Conservation (phyloP, 2,329 filamentous ascomycete species). For the Cyphellophora attinorum region DNA sequence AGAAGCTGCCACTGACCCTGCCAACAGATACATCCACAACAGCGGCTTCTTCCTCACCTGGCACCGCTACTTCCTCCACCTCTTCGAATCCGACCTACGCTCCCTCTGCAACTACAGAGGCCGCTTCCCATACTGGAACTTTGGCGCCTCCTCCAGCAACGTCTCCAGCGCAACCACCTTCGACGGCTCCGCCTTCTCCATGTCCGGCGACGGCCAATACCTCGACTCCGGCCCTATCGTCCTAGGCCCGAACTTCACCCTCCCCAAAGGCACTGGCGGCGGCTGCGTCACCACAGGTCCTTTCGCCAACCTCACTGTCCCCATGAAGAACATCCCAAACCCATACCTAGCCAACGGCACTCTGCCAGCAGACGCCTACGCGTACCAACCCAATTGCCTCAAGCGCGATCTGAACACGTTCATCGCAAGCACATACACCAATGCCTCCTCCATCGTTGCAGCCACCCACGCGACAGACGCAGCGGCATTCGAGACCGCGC, state of each 20-base stretch:
- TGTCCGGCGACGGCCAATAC: slow-evolving; percentile 22
- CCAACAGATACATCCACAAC: too few relatives aligned
- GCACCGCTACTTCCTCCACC: slow-evolving; percentile 35
- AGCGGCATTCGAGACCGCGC: slow-evolving; percentile 13
- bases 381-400: slow-evolving; percentile 17
- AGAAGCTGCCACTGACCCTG: too few relatives aligned
- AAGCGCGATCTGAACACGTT: slow-evolving; percentile 18
- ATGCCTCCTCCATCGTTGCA: slow-evolving; percentile 9
- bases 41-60: slow-evolving; percentile 31
- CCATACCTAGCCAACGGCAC: slow-evolving; percentile 10
- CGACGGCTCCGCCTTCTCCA: slow-evolving; percentile 28
- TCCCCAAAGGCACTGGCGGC: slow-evolving; percentile 19
- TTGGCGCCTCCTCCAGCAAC: slow-evolving; percentile 21
- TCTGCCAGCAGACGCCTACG: slow-evolving; percentile 14
- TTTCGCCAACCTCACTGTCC: slow-evolving; percentile 17
- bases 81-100: slow-evolving; percentile 34
- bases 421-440: slow-evolving; percentile 17
- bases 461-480: slow-evolving; percentile 16
- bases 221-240: slow-evolving; percentile 13
- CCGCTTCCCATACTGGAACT: slow-evolving; percentile 33
- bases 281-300: slow-evolving; percentile 20
- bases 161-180: slow-evolving; percentile 21
- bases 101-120: slow-evolving; percentile 37
- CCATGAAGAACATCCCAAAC: slow-evolving; percentile 15
- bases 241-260: slow-evolving; percentile 10